phyloP scores from a whole-genome alignment of 2,329 filamentous ascomycete genomes.

The Fusarium nisikadoi region DNA sequence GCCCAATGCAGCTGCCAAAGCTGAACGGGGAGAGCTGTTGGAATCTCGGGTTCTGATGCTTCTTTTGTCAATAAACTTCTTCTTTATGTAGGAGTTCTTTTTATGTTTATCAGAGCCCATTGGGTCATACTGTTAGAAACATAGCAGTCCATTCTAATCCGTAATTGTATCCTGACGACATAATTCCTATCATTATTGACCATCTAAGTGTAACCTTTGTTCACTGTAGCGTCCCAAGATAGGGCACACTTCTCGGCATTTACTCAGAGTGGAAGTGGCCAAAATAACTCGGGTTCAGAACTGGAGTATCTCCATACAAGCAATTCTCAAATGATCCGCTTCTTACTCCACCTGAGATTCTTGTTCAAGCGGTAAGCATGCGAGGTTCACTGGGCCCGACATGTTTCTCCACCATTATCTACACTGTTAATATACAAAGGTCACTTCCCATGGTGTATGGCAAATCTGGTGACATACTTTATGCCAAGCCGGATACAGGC shows the following conservation, averaged over 20 bases:
- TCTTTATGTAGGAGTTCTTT: not conserved
- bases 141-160: not conserved
- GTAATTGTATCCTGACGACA: rapidly evolving
- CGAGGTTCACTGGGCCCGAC: not conserved
- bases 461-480: not conserved
- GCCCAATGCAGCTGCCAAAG: not conserved
- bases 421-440: too few species aligned
- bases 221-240: rapidly evolving
- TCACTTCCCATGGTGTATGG: not conserved
- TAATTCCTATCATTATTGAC: rapidly evolving
- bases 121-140: not conserved
- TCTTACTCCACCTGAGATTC: not conserved
- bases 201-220: rapidly evolving
- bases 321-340: rapidly evolving
- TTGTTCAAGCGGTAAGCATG: too few species aligned
- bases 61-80: not conserved
- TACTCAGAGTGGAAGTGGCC: not conserved
- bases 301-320: too few species aligned
- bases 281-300: not conserved
- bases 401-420: not conserved
- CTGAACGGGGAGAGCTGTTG: rapidly evolving
- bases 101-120: rapidly evolving
- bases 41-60: not conserved
- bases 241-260: not conserved
- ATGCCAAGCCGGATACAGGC: not conserved